Conservation (phyloP, 352 stramenopile genomes). For the Detonula confervacea region DNA sequence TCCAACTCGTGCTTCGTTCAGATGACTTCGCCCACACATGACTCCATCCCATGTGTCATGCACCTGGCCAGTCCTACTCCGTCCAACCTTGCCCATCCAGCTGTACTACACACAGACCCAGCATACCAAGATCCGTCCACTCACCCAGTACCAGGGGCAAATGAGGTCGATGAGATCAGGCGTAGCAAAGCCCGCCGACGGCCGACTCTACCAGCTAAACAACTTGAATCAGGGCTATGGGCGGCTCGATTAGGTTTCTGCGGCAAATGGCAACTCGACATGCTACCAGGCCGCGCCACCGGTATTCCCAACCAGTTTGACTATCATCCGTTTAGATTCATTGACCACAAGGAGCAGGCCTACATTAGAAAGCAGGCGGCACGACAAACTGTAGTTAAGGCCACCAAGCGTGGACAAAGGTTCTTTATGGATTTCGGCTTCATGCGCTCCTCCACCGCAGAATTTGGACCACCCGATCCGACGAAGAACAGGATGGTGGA, state of each 20-base stretch:
- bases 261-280: slow-evolving; percentile 10
- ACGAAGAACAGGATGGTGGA: neutral
- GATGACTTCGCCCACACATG: too few relatives aligned
- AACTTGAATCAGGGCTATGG: slow-evolving; percentile 34
- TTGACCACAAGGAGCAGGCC: slow-evolving; percentile 19
- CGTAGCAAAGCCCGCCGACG: neutral
- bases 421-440: slow-evolving; percentile 16
- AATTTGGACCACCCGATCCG: neutral
- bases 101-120: too few relatives aligned
- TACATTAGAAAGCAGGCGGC: slow-evolving; percentile 16
- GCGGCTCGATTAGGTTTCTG: slow-evolving; percentile 17
- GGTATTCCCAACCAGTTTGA: slow-evolving; percentile 6
- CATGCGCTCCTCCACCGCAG: neutral
- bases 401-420: neutral
- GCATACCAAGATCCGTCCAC: too few relatives aligned
- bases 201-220: neutral
- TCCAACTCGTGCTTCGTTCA: too few relatives aligned
- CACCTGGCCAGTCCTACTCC: too few relatives aligned
- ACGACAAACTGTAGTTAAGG: neutral
- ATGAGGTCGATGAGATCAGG: too few relatives aligned
- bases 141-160: too few relatives aligned
- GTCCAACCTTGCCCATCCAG: too few relatives aligned
- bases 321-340: slow-evolving; percentile 13
- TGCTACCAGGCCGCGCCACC: neutral
- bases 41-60: too few relatives aligned